phyloP scores from a whole-genome alignment of 345 rosid species.

The Anastatica hierochuntica region DNA sequence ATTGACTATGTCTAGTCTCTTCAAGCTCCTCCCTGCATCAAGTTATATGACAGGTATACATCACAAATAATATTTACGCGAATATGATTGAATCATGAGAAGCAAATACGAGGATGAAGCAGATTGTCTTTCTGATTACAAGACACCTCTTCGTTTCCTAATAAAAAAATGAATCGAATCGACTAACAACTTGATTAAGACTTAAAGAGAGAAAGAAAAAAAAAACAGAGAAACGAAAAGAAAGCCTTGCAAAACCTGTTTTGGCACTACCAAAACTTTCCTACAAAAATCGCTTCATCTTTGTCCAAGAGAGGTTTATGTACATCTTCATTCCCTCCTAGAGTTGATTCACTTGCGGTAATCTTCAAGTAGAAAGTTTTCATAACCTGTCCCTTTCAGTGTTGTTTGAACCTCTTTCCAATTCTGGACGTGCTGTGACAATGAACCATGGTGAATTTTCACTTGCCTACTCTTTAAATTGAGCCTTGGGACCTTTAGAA shows the following conservation, averaged over 20 bases:
- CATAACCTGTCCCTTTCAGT: slow-evolving; percentile 55
- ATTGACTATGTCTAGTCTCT: too few species aligned
- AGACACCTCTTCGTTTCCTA: too few species aligned
- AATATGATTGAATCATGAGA: too few species aligned
- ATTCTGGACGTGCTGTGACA: slow-evolving; percentile 57
- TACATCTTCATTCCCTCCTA: slow-evolving; percentile 28
- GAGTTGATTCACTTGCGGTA: slow-evolving; percentile 34
- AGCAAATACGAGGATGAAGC: too few species aligned
- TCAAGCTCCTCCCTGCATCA: too few species aligned
- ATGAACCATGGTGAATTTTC: slow-evolving; percentile 80
- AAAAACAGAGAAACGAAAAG: too few species aligned
- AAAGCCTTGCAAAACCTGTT: slow-evolving; percentile 7
- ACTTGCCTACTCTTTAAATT: slow-evolving; percentile 80
- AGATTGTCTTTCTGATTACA: too few species aligned
- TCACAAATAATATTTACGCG: too few species aligned
- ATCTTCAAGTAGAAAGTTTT: slow-evolving; percentile 47
- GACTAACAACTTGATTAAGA: too few species aligned
- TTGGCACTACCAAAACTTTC: slow-evolving; percentile 27
- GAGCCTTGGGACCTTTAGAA: slow-evolving; percentile 67
- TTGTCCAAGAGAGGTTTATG: slow-evolving; percentile 21
- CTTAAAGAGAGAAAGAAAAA: too few species aligned
- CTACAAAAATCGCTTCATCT: slow-evolving; percentile 17
- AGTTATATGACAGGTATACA: too few species aligned
- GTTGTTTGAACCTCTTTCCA: slow-evolving; percentile 66
- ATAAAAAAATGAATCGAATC: too few species aligned